Conservation (phyloP, 164 flowering plant species). For the Warburgia ugandensis region DNA sequence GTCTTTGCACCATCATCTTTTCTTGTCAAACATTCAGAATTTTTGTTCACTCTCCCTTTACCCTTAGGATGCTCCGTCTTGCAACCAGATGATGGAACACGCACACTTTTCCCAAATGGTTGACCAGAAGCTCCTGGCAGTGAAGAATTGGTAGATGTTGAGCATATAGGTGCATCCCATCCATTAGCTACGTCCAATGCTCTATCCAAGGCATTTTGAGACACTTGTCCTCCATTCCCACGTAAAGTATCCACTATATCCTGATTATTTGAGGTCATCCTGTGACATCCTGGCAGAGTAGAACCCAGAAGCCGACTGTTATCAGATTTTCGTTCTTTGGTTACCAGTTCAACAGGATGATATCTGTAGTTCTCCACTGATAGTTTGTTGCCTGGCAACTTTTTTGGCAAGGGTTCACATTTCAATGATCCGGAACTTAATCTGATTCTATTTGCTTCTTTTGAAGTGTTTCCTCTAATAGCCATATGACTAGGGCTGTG, state of each 20-base stretch:
- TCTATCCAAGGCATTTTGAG: neutral
- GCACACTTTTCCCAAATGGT: slow-evolving; percentile 10
- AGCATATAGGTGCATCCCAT: slow-evolving; percentile 8
- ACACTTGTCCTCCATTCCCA: slow-evolving; percentile 1
- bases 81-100: slow-evolving; percentile 17
- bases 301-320: slow-evolving; percentile 3
- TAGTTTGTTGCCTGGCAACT: slow-evolving; percentile 5
- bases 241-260: slow-evolving; percentile 2
- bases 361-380: slow-evolving; percentile 7
- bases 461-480: slow-evolving; percentile 8
- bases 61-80: slow-evolving; percentile 10
- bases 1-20: slow-evolving; percentile 37
- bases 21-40: slow-evolving; percentile 9
- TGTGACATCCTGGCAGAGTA: slow-evolving; percentile 8
- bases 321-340: slow-evolving; percentile 1
- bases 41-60: slow-evolving; percentile 12
- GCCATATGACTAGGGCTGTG: slow-evolving; percentile 8
- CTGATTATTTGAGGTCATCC: slow-evolving; percentile 9
- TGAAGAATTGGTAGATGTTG: slow-evolving; percentile 10
- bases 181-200: slow-evolving; percentile 2
- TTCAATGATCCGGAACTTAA: slow-evolving; percentile 5
- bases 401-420: slow-evolving; percentile 6
- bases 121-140: slow-evolving; percentile 9
- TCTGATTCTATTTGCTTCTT: slow-evolving; percentile 11
- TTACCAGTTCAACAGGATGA: slow-evolving; percentile 6